Evolutionary conservation across 179 eudicot species (phyloP), one percentile per base, ranked within the genome.

Genomic region (Pouteria campechiana): DNA sequence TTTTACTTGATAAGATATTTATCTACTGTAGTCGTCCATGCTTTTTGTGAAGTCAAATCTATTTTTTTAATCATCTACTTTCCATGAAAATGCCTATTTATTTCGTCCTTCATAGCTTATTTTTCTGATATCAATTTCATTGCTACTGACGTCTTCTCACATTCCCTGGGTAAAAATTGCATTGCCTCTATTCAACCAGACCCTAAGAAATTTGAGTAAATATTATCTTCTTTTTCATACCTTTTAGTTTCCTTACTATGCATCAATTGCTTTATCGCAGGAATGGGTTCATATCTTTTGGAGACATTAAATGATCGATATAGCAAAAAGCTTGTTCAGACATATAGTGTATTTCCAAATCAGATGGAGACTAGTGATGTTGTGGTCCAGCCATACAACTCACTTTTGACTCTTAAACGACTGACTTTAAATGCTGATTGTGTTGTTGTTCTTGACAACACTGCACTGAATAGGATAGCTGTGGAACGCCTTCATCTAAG

Each of bases 381-480:
- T 41, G 99, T 92, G 71, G 99, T 92, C 47, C 96, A 92, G 58
- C 99, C 94, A 17, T 92, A 92, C 73, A 92, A 92, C 66, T 87
- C 99, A 24, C 78, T 92, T 59, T 63, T 92, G 64, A 87, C 96
- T 14, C 85, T 92, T 42, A 92, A 92, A 77, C 82, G 99, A 40
- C 73, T 92, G 59, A 87, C 94, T 20, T 66, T 87, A 29, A 92
- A 92, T 78, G 99, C 99, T 49, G 99, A 92, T 49, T 92, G 99
- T 61, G 99, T 92, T 4, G 96, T 92, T 34, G 96, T 92, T 69
- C 85, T 92, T 52, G 99, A 92, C 57, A 92, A 92, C 61, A 92
- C 99, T 59, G 96, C 99, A 40, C 72, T 92, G 37, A 86, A 92
- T 73, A 92, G 92, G 61, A 92, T 92, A 55, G 99, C 96, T 15